phyloP scores from a whole-genome alignment of 1,284 basidiomycete species.

The Moniliella sp. region DNA sequence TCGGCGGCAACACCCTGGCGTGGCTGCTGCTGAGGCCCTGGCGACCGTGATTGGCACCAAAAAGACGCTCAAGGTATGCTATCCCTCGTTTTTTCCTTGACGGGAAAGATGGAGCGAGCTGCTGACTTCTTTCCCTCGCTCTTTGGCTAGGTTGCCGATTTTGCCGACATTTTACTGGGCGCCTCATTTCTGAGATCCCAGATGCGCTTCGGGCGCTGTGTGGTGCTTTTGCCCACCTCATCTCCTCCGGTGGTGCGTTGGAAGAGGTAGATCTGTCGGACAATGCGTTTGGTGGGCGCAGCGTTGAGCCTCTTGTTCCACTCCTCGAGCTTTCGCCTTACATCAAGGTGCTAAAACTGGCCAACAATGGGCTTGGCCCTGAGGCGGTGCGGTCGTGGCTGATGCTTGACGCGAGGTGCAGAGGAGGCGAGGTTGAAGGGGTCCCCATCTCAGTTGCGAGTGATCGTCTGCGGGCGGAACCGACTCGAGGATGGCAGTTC shows the following conservation, averaged over 20 bases:
- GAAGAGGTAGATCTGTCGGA: conserved; percentile 76
- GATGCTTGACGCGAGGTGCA: conserved; percentile 52
- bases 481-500: conserved; percentile 79
- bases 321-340: conserved; percentile 39
- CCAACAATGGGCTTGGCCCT: conserved; percentile 95
- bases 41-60: too few species aligned
- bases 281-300: conserved; percentile 88
- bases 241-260: too few species aligned
- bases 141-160: conserved; percentile 57
- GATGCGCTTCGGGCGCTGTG: conserved; percentile 69
- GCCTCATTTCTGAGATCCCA: conserved; percentile 85
- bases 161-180: conserved; percentile 89
- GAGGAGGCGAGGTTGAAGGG: conserved; percentile 42
- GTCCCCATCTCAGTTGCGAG: conserved; percentile 49
- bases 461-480: conserved; percentile 78
- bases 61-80: too few species aligned
- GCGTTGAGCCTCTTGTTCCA: conserved; percentile 76
- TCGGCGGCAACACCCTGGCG: conserved; percentile 91
- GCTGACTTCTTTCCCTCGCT: not conserved
- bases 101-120: conserved; percentile 70
- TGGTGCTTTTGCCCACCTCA: too few species aligned
- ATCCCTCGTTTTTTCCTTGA: too few species aligned
- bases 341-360: conserved; percentile 70
- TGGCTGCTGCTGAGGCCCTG: too few species aligned
- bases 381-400: conserved; percentile 66